phyloP scores from a whole-genome alignment of 2,329 filamentous ascomycete species.

The Talaromyces funiculosus region DNA sequence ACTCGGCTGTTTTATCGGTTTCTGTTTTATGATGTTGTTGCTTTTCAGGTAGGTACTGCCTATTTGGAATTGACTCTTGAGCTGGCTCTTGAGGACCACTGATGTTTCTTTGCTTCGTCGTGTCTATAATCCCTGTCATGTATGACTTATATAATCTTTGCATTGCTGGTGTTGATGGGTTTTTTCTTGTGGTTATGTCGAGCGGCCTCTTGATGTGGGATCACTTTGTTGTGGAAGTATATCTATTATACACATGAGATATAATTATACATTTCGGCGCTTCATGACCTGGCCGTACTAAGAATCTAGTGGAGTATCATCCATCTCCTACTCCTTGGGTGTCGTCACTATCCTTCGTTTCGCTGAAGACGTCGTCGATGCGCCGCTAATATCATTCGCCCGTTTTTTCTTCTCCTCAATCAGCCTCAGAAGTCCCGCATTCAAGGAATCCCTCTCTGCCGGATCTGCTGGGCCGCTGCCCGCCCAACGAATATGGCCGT shows the following conservation, averaged over 20 bases:
- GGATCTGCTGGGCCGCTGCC: constrained; percentile 56
- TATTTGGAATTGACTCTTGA: constrained; percentile 11
- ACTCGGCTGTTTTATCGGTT: constrained; percentile 80
- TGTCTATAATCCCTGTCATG: neutral
- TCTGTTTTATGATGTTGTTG: constrained; percentile 83
- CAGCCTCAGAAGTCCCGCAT: constrained; percentile 37
- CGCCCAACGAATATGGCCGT: constrained; percentile 91
- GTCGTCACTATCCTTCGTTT: constrained; percentile 12
- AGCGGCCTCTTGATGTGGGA: neutral
- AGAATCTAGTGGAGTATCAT: neutral
- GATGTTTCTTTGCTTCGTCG: neutral
- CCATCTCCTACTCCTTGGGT: neutral
- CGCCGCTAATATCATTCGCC: constrained; percentile 16
- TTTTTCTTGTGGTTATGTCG: neutral
- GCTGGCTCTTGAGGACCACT: constrained; percentile 9
- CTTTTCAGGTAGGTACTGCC: constrained; percentile 61
- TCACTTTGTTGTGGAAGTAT: neutral
- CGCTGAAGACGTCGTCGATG: constrained; percentile 16
- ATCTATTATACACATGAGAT: constrained; percentile 17
- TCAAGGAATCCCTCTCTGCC: constrained; percentile 38
- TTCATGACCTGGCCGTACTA: neutral
- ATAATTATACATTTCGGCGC: constrained; percentile 8
- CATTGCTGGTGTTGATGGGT: constrained; percentile 2
- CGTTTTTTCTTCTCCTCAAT: constrained; percentile 35
- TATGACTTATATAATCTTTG: constrained; percentile 7